These are phyloP conservation scores for Boletellus ananiceps DNA, from an alignment of 768 basidiomycete species.

Conservation along the genomic window DNA sequence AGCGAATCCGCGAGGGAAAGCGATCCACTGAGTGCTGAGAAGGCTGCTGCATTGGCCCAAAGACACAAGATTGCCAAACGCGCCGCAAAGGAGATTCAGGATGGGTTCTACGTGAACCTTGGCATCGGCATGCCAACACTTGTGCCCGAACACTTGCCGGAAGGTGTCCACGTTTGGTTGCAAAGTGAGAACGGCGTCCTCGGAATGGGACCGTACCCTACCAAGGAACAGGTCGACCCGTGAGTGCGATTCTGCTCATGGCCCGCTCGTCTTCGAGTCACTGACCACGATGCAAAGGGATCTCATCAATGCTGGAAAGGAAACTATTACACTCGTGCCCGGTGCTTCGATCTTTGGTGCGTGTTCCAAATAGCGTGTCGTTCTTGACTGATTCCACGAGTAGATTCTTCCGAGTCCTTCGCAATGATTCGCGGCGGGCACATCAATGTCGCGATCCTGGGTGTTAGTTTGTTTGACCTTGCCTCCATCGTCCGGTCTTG, in stretches of 20 bases:
- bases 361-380: conserved; percentile 17
- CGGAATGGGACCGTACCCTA: conserved; percentile 89
- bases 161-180: conserved; percentile 77
- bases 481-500: neutral
- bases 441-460: conserved; percentile 89
- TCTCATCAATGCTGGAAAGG: conserved; percentile 92
- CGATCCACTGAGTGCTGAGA: conserved; percentile 40
- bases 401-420: conserved; percentile 87
- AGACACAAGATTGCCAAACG: conserved; percentile 78
- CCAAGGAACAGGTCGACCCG: conserved; percentile 75
- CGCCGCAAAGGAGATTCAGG: conserved; percentile 84
- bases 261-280: neutral
- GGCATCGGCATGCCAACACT: conserved; percentile 92
- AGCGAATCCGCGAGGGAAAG: conserved; percentile 30
- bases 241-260: conserved; percentile 36
- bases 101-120: conserved; percentile 85
- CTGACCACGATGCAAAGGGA: conserved; percentile 46
- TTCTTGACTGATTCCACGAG: neutral
- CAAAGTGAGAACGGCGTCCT: conserved; percentile 91
- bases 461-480: conserved; percentile 46
- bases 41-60: conserved; percentile 48
- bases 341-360: conserved; percentile 88
- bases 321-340: conserved; percentile 88
- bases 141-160: conserved; percentile 72
- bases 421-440: conserved; percentile 98